Base-by-base conservation (phyloP, 331 rosid genomes). In the Stylosanthes scabra region DNA sequence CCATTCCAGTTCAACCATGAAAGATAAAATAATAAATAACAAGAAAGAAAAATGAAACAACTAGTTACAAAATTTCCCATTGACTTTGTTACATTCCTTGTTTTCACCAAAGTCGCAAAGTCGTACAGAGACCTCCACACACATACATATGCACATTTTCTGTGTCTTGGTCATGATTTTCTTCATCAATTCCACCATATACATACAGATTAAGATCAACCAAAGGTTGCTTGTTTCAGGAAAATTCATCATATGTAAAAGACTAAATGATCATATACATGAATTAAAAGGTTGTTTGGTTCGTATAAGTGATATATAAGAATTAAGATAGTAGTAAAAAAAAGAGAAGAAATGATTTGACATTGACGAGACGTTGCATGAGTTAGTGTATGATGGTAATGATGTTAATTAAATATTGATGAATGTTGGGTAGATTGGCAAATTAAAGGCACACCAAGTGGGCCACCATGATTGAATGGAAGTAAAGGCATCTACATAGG, bases 61-160 rank as follows among this genome's bases (percentile, higher is more conserved):
- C 25, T 58, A 34, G 45, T 31, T 31, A 31, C 5, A 31, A 31
- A 59, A 45, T 29, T 50, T 51, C 12, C 63, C 63, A 2, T 16
- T 61, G 52, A 55, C 78, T 63, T 62, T 62, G 13, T 60, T 66
- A 44, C 68, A 61, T 83, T 80, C 71, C 71, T 44, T 77, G 71
- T 40, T 74, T 74, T 68, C 82, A 80, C 85, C 78, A 77, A 70
- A 85, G 70, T 70, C 70, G 78, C 71, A 79, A 66, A 71, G 59
- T 9, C 49, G 78, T 80, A 70, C 81, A 69, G 3, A 31, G 3
- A 69, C 2, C 51, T 50, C 28, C n/a, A n/a, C n/a, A n/a, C 34
- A 20, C 34, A 20, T 41, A 20, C 34, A 20, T 41, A 41, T 55
- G 34, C 45, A 78, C 34, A 74, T 4, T 51, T 37, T 39, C 1